Evolutionary conservation across 805 yeast species (phyloP).

Genomic region (Torulaspora microellipsoides): DNA sequence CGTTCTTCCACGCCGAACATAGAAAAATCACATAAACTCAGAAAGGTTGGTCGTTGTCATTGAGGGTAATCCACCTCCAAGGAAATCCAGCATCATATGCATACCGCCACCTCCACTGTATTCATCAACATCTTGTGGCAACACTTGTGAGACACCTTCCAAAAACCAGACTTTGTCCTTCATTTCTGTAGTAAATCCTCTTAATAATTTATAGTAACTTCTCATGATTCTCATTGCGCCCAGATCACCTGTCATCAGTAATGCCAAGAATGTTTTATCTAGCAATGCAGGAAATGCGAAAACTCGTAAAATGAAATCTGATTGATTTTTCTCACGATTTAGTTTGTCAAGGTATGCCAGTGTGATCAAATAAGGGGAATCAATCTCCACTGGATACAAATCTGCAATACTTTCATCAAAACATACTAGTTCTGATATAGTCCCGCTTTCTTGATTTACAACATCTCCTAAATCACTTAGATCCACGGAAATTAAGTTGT

Average conservation of each 20-base stretch:
- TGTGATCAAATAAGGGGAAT: constrained; percentile 84
- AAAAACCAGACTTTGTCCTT: constrained; percentile 89
- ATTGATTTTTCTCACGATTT: constrained; percentile 73
- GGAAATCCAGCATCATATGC: constrained; percentile 86
- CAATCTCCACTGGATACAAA: constrained; percentile 76
- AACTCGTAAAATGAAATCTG: constrained; percentile 79
- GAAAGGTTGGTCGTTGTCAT: constrained; percentile 41
- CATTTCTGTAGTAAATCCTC: constrained; percentile 81
- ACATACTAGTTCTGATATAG: constrained; percentile 60
- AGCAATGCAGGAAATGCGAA: constrained; percentile 91
- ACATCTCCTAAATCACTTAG: constrained; percentile 81
- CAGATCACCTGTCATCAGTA: constrained; percentile 78
- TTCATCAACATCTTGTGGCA: constrained; percentile 89
- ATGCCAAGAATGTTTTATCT: constrained; percentile 71
- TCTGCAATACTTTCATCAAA: constrained; percentile 84
- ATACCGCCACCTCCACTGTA: constrained; percentile 88
- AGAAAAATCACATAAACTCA: constrained; percentile 24
- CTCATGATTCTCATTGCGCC: constrained; percentile 89
- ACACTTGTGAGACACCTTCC: constrained; percentile 83
- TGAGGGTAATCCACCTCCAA: constrained; percentile 61
- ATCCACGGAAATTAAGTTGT: constrained; percentile 75
- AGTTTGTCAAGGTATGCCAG: constrained; percentile 80
- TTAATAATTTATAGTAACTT: constrained; percentile 73
- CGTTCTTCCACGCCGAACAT: constrained; percentile 1
- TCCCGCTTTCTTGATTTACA: constrained; percentile 36